Base-by-base conservation (phyloP, 2,329 filamentous ascomycete species). In the Gnomoniopsis smithogilvyi region DNA sequence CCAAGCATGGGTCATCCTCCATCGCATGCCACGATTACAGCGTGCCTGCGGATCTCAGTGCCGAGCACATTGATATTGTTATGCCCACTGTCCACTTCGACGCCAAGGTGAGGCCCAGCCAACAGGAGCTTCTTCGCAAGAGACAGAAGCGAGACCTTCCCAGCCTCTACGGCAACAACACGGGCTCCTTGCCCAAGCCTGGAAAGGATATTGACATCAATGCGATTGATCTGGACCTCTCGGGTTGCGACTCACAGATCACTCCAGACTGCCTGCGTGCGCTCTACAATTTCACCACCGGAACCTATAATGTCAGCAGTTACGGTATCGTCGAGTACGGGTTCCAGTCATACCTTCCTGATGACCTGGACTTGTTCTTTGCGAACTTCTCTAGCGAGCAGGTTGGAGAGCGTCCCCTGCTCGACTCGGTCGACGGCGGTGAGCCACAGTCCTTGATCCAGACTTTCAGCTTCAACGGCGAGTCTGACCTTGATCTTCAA, bases 241-340 rank as follows among this genome's bases (percentile, higher is more conserved):
- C 60, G 19, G 38, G 46, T 8, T 62, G 60, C n/a, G 58, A 60
- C 30, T 30, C 54, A 10, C 51, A 45, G 12, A 60, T 60, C 38
- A 62, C 60, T 0, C 50, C 57, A 21, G 58, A 60, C 58, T 62
- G 60, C 51, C 54, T 62, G 53, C 50, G 60, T 7, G 60, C 60
- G 1, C 24, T 62, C 34, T 62, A 62, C 43, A 54, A 58, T n/a
- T 51, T 62, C 8, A 55, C 60, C 26, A 51, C 19, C 41, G 45
- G 54, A 33, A 50, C 36, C 22, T 47, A 60, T 22, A 54, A 58
- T 30, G 34, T 47, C 33, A 62, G 55, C 38, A 60, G 58, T 19
- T 62, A 62, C 45, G 60, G 60, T 14, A 62, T 62, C 14, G 60
- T 62, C 30, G 60, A 62, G 54, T 62, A 60, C 24, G 59, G 53